phyloP scores from a whole-genome alignment of 148 eudicot genomes.

The Amaranthus palmeri region DNA sequence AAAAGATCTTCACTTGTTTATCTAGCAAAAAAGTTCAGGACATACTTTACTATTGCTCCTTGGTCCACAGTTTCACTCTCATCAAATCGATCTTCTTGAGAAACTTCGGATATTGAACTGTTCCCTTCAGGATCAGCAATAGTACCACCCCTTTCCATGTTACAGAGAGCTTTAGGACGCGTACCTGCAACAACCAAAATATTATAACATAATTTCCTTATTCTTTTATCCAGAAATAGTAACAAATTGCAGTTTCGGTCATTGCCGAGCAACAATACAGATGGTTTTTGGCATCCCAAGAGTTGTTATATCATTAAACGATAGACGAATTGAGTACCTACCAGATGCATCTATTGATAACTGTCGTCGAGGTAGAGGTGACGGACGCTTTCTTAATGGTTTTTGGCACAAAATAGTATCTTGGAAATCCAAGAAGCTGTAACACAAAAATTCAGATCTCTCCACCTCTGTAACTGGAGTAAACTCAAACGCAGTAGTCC shows the following conservation, averaged over 20 bases:
- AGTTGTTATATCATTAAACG: too few species aligned
- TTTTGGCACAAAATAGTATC: conserved; percentile 91
- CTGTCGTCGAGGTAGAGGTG: conserved; percentile 20
- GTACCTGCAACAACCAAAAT: conserved; percentile 29
- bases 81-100: conserved; percentile 42
- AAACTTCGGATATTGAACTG: conserved; percentile 43
- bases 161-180: conserved; percentile 18
- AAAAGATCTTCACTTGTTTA: neutral
- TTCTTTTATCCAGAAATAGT: neutral
- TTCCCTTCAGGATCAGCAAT: conserved; percentile 32
- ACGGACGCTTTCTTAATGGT: conserved; percentile 33
- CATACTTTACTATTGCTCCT: conserved; percentile 43
- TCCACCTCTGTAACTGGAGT: conserved; percentile 41
- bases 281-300: too few species aligned
- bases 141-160: conserved; percentile 19
- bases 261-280: too few species aligned
- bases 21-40: conserved; percentile 17
- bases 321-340: neutral
- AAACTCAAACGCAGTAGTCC: conserved; percentile 84
- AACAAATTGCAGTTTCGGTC: too few species aligned
- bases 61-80: conserved; percentile 35
- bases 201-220: neutral
- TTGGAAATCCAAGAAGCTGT: conserved; percentile 76
- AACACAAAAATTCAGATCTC: conserved; percentile 49
- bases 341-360: conserved; percentile 29